Evolutionary conservation across 805 yeast genomes (phyloP), one percentile per base, ranked within the genome.

Genomic region (Starmerella vaccinii): DNA sequence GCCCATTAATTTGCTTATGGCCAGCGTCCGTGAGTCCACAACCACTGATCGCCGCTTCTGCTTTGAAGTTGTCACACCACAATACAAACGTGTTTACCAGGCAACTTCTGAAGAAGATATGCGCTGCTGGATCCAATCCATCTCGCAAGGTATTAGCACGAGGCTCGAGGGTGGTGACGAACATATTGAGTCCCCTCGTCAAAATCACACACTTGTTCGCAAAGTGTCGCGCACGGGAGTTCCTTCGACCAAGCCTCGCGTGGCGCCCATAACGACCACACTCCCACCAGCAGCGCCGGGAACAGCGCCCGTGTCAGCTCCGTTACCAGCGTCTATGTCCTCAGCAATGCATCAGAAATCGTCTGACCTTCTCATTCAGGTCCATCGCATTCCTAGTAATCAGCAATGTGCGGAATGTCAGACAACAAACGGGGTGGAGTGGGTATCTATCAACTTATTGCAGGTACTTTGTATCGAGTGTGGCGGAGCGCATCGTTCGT

Each of bases 401-500:
- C 59, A 65, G 4, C 54, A 57, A 2, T 89, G 97, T 66, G 84
- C 85, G 13, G 97, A 89, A 61, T 89, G 97, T 69, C 81, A 82
- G 0, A 62, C 78, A 2, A 60, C 65, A 0, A 77, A 73, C 15
- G 50, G 49, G 12, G 94, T 84, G 15, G 95, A 88, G 57, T 89
- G 96, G 96, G 75, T 90, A 3, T 84, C 95, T 0, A 71, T 86
- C 52, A 88, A 84, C 59, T 65, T 82, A 38, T 66, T 87, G 49
- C 78, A 80, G 26, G 77, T 82, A 3, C 70, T 90, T 23, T 89
- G 97, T 65, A 81, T 86, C 41, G 79, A 81, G 46, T 89, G 97
- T 60, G 80, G 95, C 0, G 88, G 95, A 0, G 80, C 81, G n/a
- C 97, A 89, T 65, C 71, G 96, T 49, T 80, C 86, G 19, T 65